phyloP scores from a whole-genome alignment of 768 basidiomycete species.

The Suillus decipiens region DNA sequence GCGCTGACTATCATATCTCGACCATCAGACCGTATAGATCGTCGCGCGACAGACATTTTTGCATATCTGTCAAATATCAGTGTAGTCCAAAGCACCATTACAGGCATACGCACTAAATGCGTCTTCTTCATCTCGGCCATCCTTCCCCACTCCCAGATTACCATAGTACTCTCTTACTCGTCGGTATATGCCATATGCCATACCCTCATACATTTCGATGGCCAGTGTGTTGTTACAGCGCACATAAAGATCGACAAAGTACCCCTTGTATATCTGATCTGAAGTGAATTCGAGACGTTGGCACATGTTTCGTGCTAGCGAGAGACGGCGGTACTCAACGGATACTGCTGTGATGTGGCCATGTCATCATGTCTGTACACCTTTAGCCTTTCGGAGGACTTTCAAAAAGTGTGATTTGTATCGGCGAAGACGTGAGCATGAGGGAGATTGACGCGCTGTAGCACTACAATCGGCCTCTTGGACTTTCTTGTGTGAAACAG shows the following conservation, averaged over 20 bases:
- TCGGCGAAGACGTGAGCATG: not conserved
- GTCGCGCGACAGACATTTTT: slow-evolving; percentile 68
- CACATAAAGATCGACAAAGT: slow-evolving; percentile 96
- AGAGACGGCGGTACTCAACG: slow-evolving; percentile 88
- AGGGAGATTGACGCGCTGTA: slow-evolving; percentile 63
- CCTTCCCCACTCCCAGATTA: slow-evolving; percentile 70
- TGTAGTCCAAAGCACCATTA: not conserved
- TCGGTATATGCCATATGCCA: slow-evolving; percentile 93
- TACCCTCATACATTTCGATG: slow-evolving; percentile 86
- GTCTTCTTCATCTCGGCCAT: slow-evolving; percentile 84
- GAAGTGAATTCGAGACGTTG: slow-evolving; percentile 81
- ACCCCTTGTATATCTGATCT: slow-evolving; percentile 76
- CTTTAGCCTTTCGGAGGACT: slow-evolving; percentile 97
- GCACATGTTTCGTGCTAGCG: slow-evolving; percentile 88
- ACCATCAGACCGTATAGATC: slow-evolving; percentile 71
- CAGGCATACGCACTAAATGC: slow-evolving; percentile 74
- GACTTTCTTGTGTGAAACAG: slow-evolving; percentile 80
- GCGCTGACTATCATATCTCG: slow-evolving; percentile 66
- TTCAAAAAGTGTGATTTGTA: slow-evolving; percentile 12
- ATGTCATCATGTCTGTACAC: slow-evolving; percentile 73
- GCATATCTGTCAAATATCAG: slow-evolving; percentile 51
- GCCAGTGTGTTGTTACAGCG: slow-evolving; percentile 85
- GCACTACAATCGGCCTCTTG: slow-evolving; percentile 85
- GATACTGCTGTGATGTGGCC: slow-evolving; percentile 96
- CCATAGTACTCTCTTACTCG: slow-evolving; percentile 91